Conservation (phyloP, 495 filamentous ascomycete genomes). For the Hypoxylon subgilvum region DNA sequence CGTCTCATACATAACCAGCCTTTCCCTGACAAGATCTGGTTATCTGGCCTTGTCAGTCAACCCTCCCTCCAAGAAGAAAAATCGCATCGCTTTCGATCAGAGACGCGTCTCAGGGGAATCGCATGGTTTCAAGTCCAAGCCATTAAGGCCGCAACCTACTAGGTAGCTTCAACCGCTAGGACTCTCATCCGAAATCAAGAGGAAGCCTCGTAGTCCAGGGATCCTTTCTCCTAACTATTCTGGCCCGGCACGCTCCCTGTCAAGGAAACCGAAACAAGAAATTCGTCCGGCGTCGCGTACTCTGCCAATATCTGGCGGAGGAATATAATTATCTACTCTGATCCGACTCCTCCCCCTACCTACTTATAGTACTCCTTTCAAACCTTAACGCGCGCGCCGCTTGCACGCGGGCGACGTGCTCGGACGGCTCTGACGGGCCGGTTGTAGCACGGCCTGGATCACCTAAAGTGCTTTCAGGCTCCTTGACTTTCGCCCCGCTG, state of each 20-base stretch:
- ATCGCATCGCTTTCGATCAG: conserved; percentile 19
- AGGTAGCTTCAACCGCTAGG: conserved; percentile 24
- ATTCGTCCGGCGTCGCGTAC: conserved; percentile 20
- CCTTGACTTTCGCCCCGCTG: conserved; percentile 63
- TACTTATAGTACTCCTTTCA: conserved; percentile 14
- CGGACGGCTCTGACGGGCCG: conserved; percentile 31
- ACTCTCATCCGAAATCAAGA: conserved; percentile 25
- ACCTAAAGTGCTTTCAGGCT: conserved; percentile 65
- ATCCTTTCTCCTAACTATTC: conserved; percentile 23
- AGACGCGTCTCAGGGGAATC: conserved; percentile 19
- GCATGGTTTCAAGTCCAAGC: conserved; percentile 30
- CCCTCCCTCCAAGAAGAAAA: conserved; percentile 13
- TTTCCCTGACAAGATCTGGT: conserved; percentile 8
- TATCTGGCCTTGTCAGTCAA: conserved; percentile 6
- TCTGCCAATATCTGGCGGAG: conserved; percentile 7
- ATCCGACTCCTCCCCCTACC: conserved; percentile 8
- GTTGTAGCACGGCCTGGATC: conserved; percentile 39
- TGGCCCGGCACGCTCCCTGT: conserved; percentile 7
- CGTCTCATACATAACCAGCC: conserved; percentile 20
- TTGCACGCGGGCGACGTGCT: conserved; percentile 22
- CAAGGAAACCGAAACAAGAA: conserved; percentile 17
- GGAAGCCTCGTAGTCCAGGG: conserved; percentile 21
- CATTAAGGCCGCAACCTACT: conserved; percentile 25
- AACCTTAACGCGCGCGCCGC: conserved; percentile 15
- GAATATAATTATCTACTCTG: conserved; percentile 3